Evolutionary conservation across 345 rosid species (phyloP), one percentile per base, ranked within the genome.

Genomic region (Lagerstroemia speciosa): DNA sequence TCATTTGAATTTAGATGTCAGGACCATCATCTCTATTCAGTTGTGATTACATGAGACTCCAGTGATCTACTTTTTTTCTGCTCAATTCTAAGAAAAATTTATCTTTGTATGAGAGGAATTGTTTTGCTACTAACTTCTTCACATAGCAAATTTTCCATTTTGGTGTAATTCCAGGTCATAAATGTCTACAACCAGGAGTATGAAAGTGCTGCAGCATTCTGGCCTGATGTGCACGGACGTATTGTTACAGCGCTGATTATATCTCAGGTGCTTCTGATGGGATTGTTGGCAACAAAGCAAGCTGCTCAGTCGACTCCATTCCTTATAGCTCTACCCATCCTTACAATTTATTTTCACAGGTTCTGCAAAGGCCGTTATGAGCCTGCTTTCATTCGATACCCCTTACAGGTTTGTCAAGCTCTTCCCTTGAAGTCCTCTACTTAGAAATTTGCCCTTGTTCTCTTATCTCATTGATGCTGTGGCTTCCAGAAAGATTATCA

Each of bases 171-270:
- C 71, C 80, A 93, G 97, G 86, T 93, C 67, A 93, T 93, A 68
- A 93, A 93, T 64, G 98, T 93, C 60, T 93, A 90, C 81, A 85
- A 89, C 69, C 98, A 93, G 74, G 81, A 86, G 75, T 93, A 93
- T 14, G 98, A 90, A 75, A 90, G 98, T 61, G 96, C 71, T 9
- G 97, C 92, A 11, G 96, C 93, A 62, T 93, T 90, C 76, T 93
- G 98, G 98, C 98, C 98, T 6, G 96, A 84, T 68, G 97, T 93
- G 69, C 97, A 93, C 61, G 87, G 80, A 26, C 91, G 96, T 15
- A 15, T 93, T 46, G 78, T 90, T 40, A 14, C 55, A 1, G 97
- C 90, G 50, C 72, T 93, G 82, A 62, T 90, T 41, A 83, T 90
- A 73, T 90, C 97, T 14, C 98, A 93, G 78, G 43, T 93, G 73